Base-by-base conservation (phyloP, 2,329 filamentous ascomycete species). In the Rosellinia necatrix region DNA sequence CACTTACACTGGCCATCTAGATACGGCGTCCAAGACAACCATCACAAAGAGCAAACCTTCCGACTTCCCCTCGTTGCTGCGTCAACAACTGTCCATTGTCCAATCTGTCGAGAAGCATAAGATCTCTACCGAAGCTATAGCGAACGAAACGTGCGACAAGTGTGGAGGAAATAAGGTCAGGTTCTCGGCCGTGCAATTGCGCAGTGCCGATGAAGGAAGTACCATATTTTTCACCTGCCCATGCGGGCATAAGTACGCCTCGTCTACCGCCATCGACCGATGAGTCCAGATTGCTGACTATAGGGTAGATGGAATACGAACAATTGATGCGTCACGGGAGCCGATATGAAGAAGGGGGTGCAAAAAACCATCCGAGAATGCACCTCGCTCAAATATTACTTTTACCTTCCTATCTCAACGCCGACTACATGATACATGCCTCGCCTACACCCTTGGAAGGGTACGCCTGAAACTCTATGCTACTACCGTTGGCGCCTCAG, bases 141-240 rank as follows among this genome's bases (percentile, higher is more conserved):
- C 71, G 38, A 89, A 83, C 58, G 81, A 88, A 71, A 85, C 81
- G 40, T 97, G 94, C 71, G 83, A 88, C 41, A 87, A 91, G 68
- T 97, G 94, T 72, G 91, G 88, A 13, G 80, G 86, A 49, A 86
- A 86, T 49, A 88, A 96, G 70, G 91, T 97, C 73, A 89, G 86
- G 66, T 97, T 88, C 72, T 89, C 91, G 46, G 89, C 89, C 2
- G 85, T 91, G 58, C 94, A 99, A 72, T 77, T 96, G 67, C 88
- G 93, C 66, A 87, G 92, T 78, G 94, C 93, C 51, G 94, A 99
- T 72, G 93, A 97, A 84, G 94, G 94, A 59, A 91, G 88, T 63
- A 97, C 93, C 0, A 85, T 96, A 51, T 96, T 97, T 69, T 96
- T 91, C 75, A 88, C 82, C 58, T 97, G 92, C 75, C 86, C 53